Percentiles rank a stretch among this genome's conserved stretches.
Evolutionary conservation across 78 protist genomes (phyloP).

Genomic region (Dictyostelium citrinum): DNA sequence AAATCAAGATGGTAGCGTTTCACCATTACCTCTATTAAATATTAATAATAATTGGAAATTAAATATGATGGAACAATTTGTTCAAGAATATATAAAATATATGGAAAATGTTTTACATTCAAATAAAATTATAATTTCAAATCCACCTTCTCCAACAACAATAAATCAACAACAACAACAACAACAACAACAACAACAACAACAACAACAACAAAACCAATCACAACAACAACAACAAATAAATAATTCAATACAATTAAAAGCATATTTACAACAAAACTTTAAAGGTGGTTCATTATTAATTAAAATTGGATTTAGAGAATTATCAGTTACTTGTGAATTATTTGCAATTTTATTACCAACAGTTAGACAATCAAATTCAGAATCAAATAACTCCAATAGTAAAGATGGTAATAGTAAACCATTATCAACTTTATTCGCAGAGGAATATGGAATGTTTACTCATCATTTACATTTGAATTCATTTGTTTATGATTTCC

Average conservation of each 20-base stretch:
- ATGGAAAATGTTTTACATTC: slow-evolving; percentile 61
- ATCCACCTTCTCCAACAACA: neutral
- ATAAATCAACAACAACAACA: neutral
- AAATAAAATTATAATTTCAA: slow-evolving; percentile 39
- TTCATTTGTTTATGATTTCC: slow-evolving; percentile 75
- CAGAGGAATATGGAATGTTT: slow-evolving; percentile 71
- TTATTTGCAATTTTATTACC: slow-evolving; percentile 61
- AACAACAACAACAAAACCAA: neutral
- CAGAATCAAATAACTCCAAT: neutral
- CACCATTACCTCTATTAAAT: neutral
- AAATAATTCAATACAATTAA: neutral
- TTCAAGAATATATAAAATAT: slow-evolving; percentile 58
- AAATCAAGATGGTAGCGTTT: neutral
- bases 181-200: neutral
- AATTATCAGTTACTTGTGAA: slow-evolving; percentile 62
- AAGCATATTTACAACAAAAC: slow-evolving; percentile 58
- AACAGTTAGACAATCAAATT: neutral
- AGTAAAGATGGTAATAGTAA: neutral
- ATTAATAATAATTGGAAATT: slow-evolving; percentile 15
- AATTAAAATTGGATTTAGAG: slow-evolving; percentile 69
- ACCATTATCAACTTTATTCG: slow-evolving; percentile 22
- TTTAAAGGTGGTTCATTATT: slow-evolving; percentile 72
- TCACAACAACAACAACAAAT: too few species aligned
- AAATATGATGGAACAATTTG: slow-evolving; percentile 36
- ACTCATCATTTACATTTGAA: slow-evolving; percentile 70